Evolutionary conservation across 2,329 filamentous ascomycete genomes (phyloP).

Genomic region (Alternaria longipes): DNA sequence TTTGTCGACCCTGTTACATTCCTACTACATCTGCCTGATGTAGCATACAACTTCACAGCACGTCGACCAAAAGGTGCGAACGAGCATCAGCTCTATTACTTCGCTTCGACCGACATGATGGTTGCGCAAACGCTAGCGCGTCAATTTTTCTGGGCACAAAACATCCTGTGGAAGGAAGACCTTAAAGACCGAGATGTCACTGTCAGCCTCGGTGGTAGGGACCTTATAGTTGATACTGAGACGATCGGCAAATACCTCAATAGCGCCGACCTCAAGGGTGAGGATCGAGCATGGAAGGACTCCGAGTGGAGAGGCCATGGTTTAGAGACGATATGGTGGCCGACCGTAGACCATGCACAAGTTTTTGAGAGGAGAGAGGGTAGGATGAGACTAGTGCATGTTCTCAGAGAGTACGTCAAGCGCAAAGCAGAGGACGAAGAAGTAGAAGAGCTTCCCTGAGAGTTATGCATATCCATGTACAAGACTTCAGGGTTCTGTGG

Average conservation of each 20-base stretch:
- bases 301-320: constrained; percentile 52
- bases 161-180: constrained; percentile 75
- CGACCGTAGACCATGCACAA: constrained; percentile 70
- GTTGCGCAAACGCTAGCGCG: constrained; percentile 71
- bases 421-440: constrained; percentile 15
- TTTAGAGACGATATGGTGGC: constrained; percentile 69
- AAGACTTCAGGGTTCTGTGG: neutral
- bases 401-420: constrained; percentile 39
- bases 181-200: constrained; percentile 61
- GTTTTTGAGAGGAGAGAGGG: constrained; percentile 47
- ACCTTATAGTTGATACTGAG: constrained; percentile 71
- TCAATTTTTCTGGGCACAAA: constrained; percentile 77
- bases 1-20: constrained; percentile 73
- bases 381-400: constrained; percentile 33
- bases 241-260: constrained; percentile 67
- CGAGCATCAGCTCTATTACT: constrained; percentile 76
- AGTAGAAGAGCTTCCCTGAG: constrained; percentile 8
- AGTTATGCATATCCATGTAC: neutral
- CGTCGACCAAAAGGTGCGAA: constrained; percentile 60
- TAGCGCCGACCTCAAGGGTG: constrained; percentile 43
- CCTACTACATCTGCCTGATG: constrained; percentile 72
- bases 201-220: constrained; percentile 67
- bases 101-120: constrained; percentile 72
- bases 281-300: constrained; percentile 44
- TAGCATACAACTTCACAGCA: constrained; percentile 73